A percentile compares a stretch with the other conserved stretches of the same genome.
These are phyloP conservation scores for Oemleria cerasiformis DNA, from an alignment of 306 rosid genomes.

Conservation along the genomic window DNA sequence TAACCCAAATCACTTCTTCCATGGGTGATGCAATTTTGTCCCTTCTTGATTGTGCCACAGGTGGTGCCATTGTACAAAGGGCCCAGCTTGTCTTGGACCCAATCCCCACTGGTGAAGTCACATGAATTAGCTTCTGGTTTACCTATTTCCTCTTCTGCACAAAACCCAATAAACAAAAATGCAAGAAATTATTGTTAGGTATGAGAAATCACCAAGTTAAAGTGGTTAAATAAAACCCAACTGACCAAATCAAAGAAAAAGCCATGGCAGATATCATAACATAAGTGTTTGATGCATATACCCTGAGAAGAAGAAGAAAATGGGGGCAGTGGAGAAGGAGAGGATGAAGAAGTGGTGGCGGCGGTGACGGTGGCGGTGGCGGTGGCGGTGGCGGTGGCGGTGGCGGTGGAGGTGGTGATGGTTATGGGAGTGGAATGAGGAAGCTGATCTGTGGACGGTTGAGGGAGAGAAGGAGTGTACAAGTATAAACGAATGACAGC, in stretches of 20 bases:
- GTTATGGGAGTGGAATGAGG: slow-evolving; percentile 29
- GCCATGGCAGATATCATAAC: not conserved
- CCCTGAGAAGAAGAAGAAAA: slow-evolving; percentile 16
- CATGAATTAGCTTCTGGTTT: slow-evolving; percentile 35
- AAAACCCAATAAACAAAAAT: slow-evolving; percentile 10
- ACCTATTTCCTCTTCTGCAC: slow-evolving; percentile 45
- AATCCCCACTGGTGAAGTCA: slow-evolving; percentile 66
- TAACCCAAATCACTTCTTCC: slow-evolving; percentile 67
- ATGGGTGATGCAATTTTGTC: slow-evolving; percentile 72
- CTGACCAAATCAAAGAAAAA: slow-evolving; percentile 14
- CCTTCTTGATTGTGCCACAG: slow-evolving; percentile 72
- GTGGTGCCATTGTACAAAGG: slow-evolving; percentile 83
- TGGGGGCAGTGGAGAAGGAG: slow-evolving; percentile 19
- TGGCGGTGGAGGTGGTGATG: slow-evolving; percentile 21
- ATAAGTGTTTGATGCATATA: not conserved
- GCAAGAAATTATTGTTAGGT: not conserved
- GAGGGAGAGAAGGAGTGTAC: slow-evolving; percentile 47
- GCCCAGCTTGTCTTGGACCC: slow-evolving; percentile 59
- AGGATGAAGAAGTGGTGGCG: slow-evolving; percentile 20
- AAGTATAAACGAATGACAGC: slow-evolving; percentile 61
- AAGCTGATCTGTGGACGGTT: slow-evolving; percentile 32
- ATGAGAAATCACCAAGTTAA: slow-evolving; percentile 4
- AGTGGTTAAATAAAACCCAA: not conserved
- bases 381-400: slow-evolving; percentile 27
- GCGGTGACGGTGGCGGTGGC: not conserved